Evolutionary conservation across 148 eudicot genomes (phyloP), one percentile per base, ranked within the genome.

Genomic region (Amaranthus cruentus): DNA sequence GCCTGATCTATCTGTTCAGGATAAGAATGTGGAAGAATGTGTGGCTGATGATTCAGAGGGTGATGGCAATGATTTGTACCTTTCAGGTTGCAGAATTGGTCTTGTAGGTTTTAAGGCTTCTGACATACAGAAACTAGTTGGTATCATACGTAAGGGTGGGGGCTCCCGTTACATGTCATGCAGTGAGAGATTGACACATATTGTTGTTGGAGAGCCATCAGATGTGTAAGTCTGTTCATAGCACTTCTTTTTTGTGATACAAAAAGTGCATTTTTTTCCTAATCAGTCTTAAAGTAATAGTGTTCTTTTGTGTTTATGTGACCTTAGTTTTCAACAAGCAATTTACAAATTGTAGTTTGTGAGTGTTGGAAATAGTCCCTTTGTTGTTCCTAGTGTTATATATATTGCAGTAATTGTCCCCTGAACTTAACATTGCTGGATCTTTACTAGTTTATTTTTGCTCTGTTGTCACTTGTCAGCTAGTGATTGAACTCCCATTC

Each of bases 101-200:
- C 83, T 96, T 59, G 83, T 86, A 73, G 99, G 99, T 57, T 96
- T 92, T 80, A 83, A 85, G 76, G 85, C 88, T 57, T 84, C 92
- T 77, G 89, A 86, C 77, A 75, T 86, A 79, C 88, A 97, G 68
- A 92, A 84, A 78, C 83, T 96, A 70, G 92, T 92, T 73, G 83
- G 81, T 76, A 85, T 92, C 85, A 84, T 90, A 72, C 99, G 92
- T 38, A 89, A 80, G 83, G 99, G 99, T 61, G 99, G 97, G 78
- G 99, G 97, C 11, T 96, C 99, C 52, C 91, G 99, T 54, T 90
- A 87, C 80, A 87, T 92, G 91, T 85, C 88, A 62, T 82, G 83
- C 73, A 84, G 82, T 78, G 97, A 90, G 69, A 90, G 90, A 63
- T 73, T 96, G 87, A 96, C 99, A 7, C 97, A 96, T 67, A 80